Evolutionary conservation across 2,329 filamentous ascomycete genomes (phyloP), one percentile per base, ranked within the genome.

Genomic region (Aspergillus brunneoviolaceus): DNA sequence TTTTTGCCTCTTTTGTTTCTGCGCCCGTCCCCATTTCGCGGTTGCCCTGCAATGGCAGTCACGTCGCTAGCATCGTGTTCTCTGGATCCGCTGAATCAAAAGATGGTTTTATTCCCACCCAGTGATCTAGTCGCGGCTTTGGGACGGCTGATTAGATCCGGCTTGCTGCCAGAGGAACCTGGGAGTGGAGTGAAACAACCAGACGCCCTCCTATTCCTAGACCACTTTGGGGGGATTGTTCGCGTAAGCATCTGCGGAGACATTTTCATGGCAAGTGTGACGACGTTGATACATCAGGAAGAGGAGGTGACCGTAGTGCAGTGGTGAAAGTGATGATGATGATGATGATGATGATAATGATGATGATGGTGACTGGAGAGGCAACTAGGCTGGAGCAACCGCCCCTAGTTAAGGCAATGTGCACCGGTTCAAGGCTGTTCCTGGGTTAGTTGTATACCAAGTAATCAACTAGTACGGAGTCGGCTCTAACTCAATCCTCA

Each of bases 341-440:
- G 39, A 23, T 23, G 23, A 23, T 23, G 23, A 23, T 23, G 23
- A 23, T 23, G 23, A n/a, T n/a, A n/a, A 23, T 23, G 23, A 23
- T 23, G 23, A 23, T 23, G 23, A 23, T 23, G 23, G 23, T 23
- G 23, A 23, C 23, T 23, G 23, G 23, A 23, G 23, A 3, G 19
- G 42, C 35, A 29, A 29, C 21, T 55, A 55, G 53, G 42, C 53
- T 49, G 53, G 45, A 49, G 53, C 53, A 55, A n/a, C 53, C 53
- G 53, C 53, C 52, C 16, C 9, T 45, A 6, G 33, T 12, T 35
- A 45, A 45, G 14, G 39, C 14, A 45, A n/a, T 16, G 16, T 45
- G 39, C 39, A 35, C 33, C 5, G 33, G 33, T 5, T 45, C n/a
- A 45, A 19, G 39, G 3, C 39, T 35, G 33, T 35, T 35, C 14